Evolutionary conservation across 306 rosid genomes (phyloP), one percentile per base, ranked within the genome.

Genomic region (Mimosa bimucronata): DNA sequence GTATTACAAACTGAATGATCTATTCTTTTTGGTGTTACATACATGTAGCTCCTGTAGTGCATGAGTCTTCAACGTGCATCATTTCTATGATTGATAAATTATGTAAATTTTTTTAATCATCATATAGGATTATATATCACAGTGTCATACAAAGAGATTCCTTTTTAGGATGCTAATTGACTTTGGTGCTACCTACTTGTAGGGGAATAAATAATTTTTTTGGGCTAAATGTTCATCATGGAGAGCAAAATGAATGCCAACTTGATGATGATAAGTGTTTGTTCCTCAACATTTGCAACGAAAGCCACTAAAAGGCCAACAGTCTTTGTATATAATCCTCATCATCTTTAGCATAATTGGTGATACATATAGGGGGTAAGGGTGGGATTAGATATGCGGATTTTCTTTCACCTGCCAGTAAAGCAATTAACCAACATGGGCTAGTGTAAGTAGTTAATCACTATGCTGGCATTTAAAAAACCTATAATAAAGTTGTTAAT

Each of bases 11-110:
- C 85, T 85, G 67, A 85, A 85, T 61, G 75, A 74, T 73, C 55
- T 77, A 74, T 78, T 85, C 81, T 85, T 83, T 85, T 85, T 85
- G 83, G 75, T 85, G 85, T 78, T 85, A 81, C 76, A 52, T 78
- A 81, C 88, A 85, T 85, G 88, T 61, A 81, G 80, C 83, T 77
- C 79, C 80, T 81, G 25, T 85, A 77, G 86, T 85, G 88, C 85
- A 85, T 78, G 85, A 81, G 79, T 85, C 85, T 75, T 74, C 83
- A 85, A 75, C 86, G 82, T 85, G 88, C 83, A 81, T 79, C 86
- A 85, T 85, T 85, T 85, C 85, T 85, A 78, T 85, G 85, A 81
- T 83, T 83, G 81, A 81, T 78, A 37, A 34, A 81, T 70, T 77
- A 69, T 81, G 81, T 75, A 69, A 50, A 74, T 78, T 83, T 85